These are phyloP conservation scores for Nakazawaea pomicola DNA, from an alignment of 805 yeast genomes.

Conservation along the genomic window DNA sequence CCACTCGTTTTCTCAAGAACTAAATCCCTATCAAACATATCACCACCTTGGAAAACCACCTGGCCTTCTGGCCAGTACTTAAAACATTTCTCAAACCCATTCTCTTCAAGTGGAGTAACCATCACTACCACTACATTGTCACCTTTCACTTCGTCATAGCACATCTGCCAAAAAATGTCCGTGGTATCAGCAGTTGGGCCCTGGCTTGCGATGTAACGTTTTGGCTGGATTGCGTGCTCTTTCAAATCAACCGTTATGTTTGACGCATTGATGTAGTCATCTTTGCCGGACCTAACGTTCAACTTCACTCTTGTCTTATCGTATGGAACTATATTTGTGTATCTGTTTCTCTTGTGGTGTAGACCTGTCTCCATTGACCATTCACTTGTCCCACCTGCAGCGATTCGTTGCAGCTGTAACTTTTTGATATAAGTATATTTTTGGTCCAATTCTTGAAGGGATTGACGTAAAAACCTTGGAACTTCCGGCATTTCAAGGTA, in stretches of 20 bases:
- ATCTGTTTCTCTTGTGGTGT: conserved; percentile 43
- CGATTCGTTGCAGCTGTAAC: not conserved
- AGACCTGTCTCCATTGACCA: conserved; percentile 17
- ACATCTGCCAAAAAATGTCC: conserved; percentile 43
- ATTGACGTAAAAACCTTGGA: conserved; percentile 4
- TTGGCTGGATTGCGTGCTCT: conserved; percentile 11
- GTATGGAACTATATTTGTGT: conserved; percentile 60
- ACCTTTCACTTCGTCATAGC: conserved; percentile 20
- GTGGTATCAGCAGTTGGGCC: conserved; percentile 46
- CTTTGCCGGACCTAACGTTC: conserved; percentile 19
- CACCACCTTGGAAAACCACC: conserved; percentile 14
- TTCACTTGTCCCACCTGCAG: conserved; percentile 10
- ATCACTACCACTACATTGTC: conserved; percentile 49
- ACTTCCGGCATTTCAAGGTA: not conserved
- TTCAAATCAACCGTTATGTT: conserved; percentile 19
- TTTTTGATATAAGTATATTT: conserved; percentile 2
- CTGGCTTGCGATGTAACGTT: conserved; percentile 62
- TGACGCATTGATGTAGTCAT: conserved; percentile 36
- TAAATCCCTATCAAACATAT: conserved; percentile 1
- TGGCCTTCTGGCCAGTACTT: conserved; percentile 31
- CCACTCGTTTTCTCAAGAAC: conserved; percentile 1
- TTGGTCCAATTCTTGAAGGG: not conserved
- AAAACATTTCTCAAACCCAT: conserved; percentile 33
- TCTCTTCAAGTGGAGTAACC: conserved; percentile 63
- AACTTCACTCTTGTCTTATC: conserved; percentile 52